These are phyloP conservation scores for Leucoagaricus sp. DNA, from an alignment of 1,284 basidiomycete genomes.

Conservation along the genomic window DNA sequence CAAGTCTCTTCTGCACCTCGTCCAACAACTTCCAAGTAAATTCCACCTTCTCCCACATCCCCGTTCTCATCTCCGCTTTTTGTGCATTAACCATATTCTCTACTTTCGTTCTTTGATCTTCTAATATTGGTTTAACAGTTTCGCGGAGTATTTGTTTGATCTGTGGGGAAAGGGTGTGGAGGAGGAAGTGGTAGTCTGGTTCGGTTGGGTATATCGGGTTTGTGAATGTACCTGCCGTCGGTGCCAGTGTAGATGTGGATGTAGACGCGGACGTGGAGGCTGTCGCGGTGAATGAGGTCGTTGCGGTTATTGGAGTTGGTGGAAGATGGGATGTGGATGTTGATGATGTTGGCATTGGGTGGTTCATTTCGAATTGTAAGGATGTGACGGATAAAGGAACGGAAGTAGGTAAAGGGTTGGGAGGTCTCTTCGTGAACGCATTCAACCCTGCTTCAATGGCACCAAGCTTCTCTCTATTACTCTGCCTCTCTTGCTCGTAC, in stretches of 20 bases:
- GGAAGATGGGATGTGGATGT: not conserved
- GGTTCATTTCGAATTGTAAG: too few relatives aligned
- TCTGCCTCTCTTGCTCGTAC: conserved; percentile 7
- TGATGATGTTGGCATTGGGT: not conserved
- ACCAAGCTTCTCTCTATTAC: not conserved
- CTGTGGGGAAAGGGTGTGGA: conserved; percentile 17
- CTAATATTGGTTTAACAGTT: conserved; percentile 17
- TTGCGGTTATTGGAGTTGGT: not conserved
- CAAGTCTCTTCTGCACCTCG: conserved; percentile 1
- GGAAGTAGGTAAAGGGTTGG: not conserved
- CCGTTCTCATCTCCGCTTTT: conserved; percentile 19
- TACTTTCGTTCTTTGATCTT: conserved; percentile 17
- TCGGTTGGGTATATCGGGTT: not conserved
- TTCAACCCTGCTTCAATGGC: conserved; percentile 12
- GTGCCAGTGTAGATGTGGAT: not conserved
- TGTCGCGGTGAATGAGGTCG: conserved; percentile 6
- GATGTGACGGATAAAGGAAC: not conserved
- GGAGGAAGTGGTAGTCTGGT: conserved; percentile 14
- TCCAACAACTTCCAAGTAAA: conserved; percentile 16
- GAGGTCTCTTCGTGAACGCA: conserved; percentile 5
- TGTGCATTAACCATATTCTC: conserved; percentile 19
- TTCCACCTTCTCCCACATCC: conserved; percentile 20
- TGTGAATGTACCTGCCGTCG: not conserved
- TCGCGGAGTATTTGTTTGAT: conserved; percentile 16
- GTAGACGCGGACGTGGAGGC: not conserved